Evolutionary conservation across 2,329 filamentous ascomycete genomes (phyloP), one percentile per base, ranked within the genome.

Genomic region (Delphinella strobiligena): DNA sequence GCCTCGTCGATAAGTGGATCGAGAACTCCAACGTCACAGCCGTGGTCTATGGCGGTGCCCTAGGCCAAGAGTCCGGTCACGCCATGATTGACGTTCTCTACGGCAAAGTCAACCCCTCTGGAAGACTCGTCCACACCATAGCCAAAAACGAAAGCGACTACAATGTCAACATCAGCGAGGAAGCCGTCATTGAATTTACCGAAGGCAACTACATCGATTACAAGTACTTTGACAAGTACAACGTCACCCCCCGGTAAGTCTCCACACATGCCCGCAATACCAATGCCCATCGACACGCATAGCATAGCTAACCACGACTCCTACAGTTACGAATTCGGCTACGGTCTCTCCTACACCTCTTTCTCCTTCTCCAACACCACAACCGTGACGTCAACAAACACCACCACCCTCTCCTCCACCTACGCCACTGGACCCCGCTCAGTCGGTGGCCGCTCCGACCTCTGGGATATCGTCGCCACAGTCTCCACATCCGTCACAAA

Each of bases 201-300:
- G 83, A 88, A 59, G 82, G 82, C n/a, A 39, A 78, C 32, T 82
- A 85, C 54, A 84, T 89, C 51, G 83, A 88, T 58, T 83, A 84
- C 61, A 72, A 79, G 24, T 67, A 78, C 47, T 82, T 88, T 35
- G 83, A 89, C 15, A 50, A 50, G 1, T 29, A 45, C 15, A 53
- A 57, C 19, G 50, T 44, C 31, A 50, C 46, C 8, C 31, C 38
- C 29, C n/a, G n/a, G n/a, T n/a, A n/a, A n/a, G n/a, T n/a, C n/a
- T n/a, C n/a, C n/a, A n/a, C n/a, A n/a, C n/a, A n/a, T n/a, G n/a
- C n/a, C n/a, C n/a, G n/a, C n/a, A n/a, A n/a, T n/a, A n/a, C n/a
- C n/a, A n/a, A n/a, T n/a, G n/a, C n/a, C n/a, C n/a, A n/a, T n/a
- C n/a, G n/a, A n/a, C n/a, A n/a, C n/a, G n/a, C n/a, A n/a, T n/a